A percentile compares a stretch with the other conserved stretches of the same genome.
These are phyloP conservation scores for Cladosporium austrohemisphaericum DNA, from an alignment of 2,329 filamentous ascomycete species.

Conservation along the genomic window DNA sequence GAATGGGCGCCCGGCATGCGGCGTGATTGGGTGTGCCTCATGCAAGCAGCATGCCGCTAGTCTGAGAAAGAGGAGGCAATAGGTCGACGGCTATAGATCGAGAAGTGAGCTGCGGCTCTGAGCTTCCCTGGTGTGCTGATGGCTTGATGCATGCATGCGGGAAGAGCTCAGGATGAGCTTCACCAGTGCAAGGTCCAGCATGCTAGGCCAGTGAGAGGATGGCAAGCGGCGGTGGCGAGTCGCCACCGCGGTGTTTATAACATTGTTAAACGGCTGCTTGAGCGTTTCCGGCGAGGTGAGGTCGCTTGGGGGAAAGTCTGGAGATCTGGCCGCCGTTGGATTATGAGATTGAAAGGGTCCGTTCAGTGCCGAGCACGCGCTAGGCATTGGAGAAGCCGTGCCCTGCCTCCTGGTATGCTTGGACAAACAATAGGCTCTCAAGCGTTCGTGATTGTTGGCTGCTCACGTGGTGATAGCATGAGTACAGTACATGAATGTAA, in stretches of 20 bases:
- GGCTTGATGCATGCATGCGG: background rate
- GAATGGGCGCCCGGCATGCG: background rate
- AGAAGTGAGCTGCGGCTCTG: background rate
- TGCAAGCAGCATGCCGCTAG: conserved; percentile 2
- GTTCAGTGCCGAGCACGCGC: background rate
- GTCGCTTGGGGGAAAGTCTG: background rate
- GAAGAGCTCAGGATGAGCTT: background rate
- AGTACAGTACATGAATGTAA: too few relatives aligned
- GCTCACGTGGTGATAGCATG: too few relatives aligned
- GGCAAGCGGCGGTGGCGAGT: background rate
- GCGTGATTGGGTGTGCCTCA: background rate
- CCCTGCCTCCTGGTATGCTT: background rate
- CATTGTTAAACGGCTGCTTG: conserved; percentile 6
- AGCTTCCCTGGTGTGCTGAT: too few relatives aligned
- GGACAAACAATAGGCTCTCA: too few relatives aligned
- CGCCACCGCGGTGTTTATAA: background rate
- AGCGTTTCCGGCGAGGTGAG: conserved; percentile 1
- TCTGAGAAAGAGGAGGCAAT: conserved; percentile 1
- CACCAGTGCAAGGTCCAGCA: background rate
- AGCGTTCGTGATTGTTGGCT: too few relatives aligned
- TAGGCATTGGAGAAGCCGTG: background rate
- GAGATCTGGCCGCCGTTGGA: conserved; percentile 3
- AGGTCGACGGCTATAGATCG: background rate
- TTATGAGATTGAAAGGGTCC: background rate
- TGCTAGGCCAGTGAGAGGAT: background rate